Conservation (phyloP, 1,139 yeast species). For the Spathaspora jeffriesii region DNA sequence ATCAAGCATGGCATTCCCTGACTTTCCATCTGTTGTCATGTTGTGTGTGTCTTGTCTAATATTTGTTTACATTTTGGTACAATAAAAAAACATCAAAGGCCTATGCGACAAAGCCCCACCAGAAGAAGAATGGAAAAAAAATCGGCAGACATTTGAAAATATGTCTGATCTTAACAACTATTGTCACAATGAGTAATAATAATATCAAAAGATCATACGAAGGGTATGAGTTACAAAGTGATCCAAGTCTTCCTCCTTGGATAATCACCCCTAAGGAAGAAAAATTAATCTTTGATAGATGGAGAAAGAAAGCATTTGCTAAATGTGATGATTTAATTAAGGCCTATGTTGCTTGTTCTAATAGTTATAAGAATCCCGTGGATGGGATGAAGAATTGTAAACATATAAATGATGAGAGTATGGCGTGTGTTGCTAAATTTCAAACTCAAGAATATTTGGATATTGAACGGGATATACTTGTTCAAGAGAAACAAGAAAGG, state of each 20-base stretch:
- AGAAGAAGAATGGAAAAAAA: background rate
- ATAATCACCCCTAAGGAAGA: slow-evolving; percentile 86
- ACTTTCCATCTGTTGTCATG: background rate
- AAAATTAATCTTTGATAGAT: slow-evolving; percentile 72
- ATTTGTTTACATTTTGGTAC: slow-evolving; percentile 2
- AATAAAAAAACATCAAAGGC: background rate
- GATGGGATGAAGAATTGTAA: slow-evolving; percentile 61
- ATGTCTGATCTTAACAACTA: background rate
- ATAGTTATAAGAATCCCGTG: slow-evolving; percentile 45
- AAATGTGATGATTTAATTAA: slow-evolving; percentile 69
- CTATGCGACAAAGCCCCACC: background rate
- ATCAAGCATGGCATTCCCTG: background rate
- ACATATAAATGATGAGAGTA: slow-evolving; percentile 28
- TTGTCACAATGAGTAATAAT: slow-evolving; percentile 13
- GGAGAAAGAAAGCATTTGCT: slow-evolving; percentile 74
- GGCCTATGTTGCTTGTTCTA: slow-evolving; percentile 43
- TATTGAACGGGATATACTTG: slow-evolving; percentile 64
- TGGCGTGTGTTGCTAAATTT: slow-evolving; percentile 63
- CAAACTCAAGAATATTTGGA: slow-evolving; percentile 72
- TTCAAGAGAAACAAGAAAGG: slow-evolving; percentile 53
- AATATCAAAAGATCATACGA: slow-evolving; percentile 33
- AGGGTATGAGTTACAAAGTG: slow-evolving; percentile 42
- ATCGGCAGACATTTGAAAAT: background rate
- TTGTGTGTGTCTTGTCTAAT: background rate
- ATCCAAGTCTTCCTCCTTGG: slow-evolving; percentile 73